Base-by-base conservation (phyloP, 1,139 yeast genomes). In the Debaryomyces coudertii region DNA sequence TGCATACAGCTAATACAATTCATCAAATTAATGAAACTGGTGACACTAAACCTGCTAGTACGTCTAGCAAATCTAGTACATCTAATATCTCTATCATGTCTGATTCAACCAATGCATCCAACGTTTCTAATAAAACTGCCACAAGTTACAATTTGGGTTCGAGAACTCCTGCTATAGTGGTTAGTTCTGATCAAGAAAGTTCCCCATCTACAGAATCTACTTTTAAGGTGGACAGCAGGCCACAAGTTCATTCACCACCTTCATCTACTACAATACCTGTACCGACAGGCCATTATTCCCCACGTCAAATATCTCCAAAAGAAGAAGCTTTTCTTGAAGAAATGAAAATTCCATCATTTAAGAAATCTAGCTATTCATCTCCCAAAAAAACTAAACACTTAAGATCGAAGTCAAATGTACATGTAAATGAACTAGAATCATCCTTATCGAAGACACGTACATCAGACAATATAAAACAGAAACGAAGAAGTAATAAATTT, bases 121-220 rank as follows among this genome's bases (percentile, higher is more conserved):
- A 24, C 11, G 5, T 16, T n/a, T n/a, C 28, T 25, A 34, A 39
- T 12, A 29, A 35, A 34, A 27, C 28, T 16, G 7, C 27, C 9
- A 16, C 18, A 23, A 30, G 12, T 22, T 20, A 20, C 23, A 34
- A 36, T 7, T 6, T 9, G 16, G 33, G 36, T 24, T 22, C 36
- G 31, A 11, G 8, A 4, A 18, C 35, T 15, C 41, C 41, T 28
- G 22, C 64, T n/a, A 54, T 64, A 5, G 48, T 65, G 1, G 59
- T 58, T 31, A 58, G 57, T 33, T 47, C 53, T 18, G 60, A 59
- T 15, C 44, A 45, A 9, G 63, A 54, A 27, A 53, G 45, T 4
- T 53, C 64, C 5, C 56, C 61, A 12, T 54, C 65, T 16, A 56
- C 63, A 2, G 49, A 58, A 46, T 52, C 60, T 7, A 54, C 66